These are phyloP conservation scores for Saksenaea oblongispora DNA, from an alignment of 371 early-diverging fungal species.

Conservation along the genomic window DNA sequence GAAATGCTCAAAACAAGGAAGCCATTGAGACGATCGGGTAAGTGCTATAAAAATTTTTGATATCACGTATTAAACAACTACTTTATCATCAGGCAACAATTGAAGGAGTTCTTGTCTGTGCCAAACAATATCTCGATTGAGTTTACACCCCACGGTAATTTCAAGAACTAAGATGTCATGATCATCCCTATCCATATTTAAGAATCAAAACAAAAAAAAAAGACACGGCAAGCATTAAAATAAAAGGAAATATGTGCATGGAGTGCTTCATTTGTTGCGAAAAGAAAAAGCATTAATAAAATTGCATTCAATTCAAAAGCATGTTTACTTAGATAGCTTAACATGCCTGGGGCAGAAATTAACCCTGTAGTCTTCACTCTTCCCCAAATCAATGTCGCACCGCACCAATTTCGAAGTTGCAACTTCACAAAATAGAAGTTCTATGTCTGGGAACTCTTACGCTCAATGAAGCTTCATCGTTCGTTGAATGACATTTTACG, in stretches of 20 bases:
- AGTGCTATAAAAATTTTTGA: slow-evolving; percentile 2
- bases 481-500: too few species aligned
- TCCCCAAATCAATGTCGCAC: too few species aligned
- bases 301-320: not conserved
- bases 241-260: not conserved
- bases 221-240: not conserved
- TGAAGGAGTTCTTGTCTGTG: slow-evolving; percentile 55
- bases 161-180: not conserved
- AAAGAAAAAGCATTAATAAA: slow-evolving; percentile 3
- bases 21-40: slow-evolving; percentile 70
- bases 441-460: too few species aligned
- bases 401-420: too few species aligned
- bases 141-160: slow-evolving; percentile 48
- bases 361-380: too few species aligned
- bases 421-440: too few species aligned
- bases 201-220: not conserved
- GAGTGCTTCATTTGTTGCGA: not conserved
- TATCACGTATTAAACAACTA: not conserved
- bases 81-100: slow-evolving; percentile 43
- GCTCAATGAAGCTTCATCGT: too few species aligned
- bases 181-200: not conserved
- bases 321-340: not conserved
- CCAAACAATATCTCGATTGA: slow-evolving; percentile 41
- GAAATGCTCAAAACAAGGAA: slow-evolving; percentile 69
- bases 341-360: too few species aligned